These are phyloP conservation scores for Papiliotrema laurentii DNA, from an alignment of 1,284 basidiomycete genomes.

Conservation along the genomic window DNA sequence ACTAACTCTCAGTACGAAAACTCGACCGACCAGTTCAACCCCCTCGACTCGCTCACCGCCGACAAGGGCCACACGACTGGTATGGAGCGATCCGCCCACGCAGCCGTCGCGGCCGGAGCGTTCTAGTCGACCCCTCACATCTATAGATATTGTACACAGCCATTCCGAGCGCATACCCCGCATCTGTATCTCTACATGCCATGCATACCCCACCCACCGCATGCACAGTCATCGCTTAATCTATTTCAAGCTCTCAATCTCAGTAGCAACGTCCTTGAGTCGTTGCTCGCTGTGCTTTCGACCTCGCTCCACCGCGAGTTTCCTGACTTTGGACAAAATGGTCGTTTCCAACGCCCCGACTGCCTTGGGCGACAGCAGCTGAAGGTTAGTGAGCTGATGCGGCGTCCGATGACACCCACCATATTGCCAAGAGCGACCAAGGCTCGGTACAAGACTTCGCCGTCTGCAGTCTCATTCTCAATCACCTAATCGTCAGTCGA, in stretches of 20 bases:
- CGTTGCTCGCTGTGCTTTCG: conserved; percentile 43
- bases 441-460: conserved; percentile 78
- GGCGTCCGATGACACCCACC: conserved; percentile 53
- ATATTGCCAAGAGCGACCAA: conserved; percentile 84
- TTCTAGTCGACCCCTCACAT: background rate
- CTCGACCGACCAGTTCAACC: conserved; percentile 77
- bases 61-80: conserved; percentile 38
- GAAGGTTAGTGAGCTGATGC: background rate
- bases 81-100: conserved; percentile 44
- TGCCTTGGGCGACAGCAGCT: conserved; percentile 42
- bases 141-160: background rate
- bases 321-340: too few species aligned
- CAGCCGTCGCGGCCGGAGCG: conserved; percentile 32
- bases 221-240: conserved; percentile 20
- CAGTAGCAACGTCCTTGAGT: conserved; percentile 40
- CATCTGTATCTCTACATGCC: background rate
- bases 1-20: conserved; percentile 67
- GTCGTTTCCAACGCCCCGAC: conserved; percentile 37
- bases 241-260: conserved; percentile 21
- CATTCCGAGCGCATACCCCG: background rate
- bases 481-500: conserved; percentile 54
- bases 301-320: conserved; percentile 27
- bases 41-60: conserved; percentile 56
- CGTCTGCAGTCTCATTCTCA: conserved; percentile 63
- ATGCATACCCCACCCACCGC: background rate